phyloP scores from a whole-genome alignment of 805 yeast genomes.

The Jamesozyma hellenica region DNA sequence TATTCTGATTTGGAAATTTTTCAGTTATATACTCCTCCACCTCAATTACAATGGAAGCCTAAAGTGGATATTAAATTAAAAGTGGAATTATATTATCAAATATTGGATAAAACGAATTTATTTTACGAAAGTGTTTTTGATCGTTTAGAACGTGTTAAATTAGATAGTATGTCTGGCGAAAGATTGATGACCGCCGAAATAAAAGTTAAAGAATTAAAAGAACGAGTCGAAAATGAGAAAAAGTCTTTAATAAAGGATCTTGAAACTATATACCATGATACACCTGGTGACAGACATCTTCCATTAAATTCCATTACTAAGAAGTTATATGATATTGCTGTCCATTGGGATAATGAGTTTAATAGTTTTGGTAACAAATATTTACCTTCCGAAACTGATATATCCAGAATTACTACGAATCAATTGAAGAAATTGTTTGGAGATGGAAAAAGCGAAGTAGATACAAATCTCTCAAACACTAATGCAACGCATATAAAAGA shows the following conservation, averaged over 20 bases:
- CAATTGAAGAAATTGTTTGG: constrained; percentile 65
- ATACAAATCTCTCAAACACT: not conserved
- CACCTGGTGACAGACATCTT: constrained; percentile 56
- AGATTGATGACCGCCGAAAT: constrained; percentile 58
- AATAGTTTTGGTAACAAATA: constrained; percentile 66
- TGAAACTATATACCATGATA: constrained; percentile 41
- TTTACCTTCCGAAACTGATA: constrained; percentile 88
- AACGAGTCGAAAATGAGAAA: constrained; percentile 43
- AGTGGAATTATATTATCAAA: constrained; percentile 46
- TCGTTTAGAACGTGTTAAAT: constrained; percentile 65
- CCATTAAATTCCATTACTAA: constrained; percentile 61
- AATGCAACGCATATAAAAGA: not conserved
- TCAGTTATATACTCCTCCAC: constrained; percentile 69
- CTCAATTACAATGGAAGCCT: constrained; percentile 62
- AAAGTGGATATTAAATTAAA: constrained; percentile 60
- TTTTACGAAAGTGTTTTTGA: constrained; percentile 68
- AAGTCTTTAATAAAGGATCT: constrained; percentile 36
- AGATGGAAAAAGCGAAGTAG: not conserved
- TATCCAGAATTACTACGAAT: constrained; percentile 78
- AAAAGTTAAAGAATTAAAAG: constrained; percentile 48
- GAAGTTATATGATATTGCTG: constrained; percentile 69
- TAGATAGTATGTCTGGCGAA: constrained; percentile 61
- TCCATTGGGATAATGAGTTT: constrained; percentile 80
- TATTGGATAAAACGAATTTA: constrained; percentile 40
- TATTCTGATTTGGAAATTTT: constrained; percentile 65